Conservation (phyloP, 768 basidiomycete genomes). For the Termitomyces sp. region DNA sequence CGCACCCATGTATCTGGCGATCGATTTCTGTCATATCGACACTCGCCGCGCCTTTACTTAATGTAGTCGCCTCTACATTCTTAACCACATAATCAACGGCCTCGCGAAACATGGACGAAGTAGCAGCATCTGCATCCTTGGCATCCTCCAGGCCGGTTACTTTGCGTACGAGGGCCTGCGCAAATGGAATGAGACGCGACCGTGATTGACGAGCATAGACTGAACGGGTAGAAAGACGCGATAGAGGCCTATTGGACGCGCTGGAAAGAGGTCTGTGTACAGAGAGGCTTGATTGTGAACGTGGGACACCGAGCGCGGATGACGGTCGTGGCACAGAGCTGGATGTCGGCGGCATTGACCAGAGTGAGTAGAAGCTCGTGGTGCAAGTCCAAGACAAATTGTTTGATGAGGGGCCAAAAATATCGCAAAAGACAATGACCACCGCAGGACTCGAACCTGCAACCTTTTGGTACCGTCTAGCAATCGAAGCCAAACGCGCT, state of each 20-base stretch:
- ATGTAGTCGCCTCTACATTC: slow-evolving; percentile 49
- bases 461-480: slow-evolving; percentile 82
- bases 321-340: slow-evolving; percentile 27
- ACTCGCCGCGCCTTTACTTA: slow-evolving; percentile 50
- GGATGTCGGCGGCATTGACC: slow-evolving; percentile 19
- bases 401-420: no score
- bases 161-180: slow-evolving; percentile 47
- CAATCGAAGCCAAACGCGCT: slow-evolving; percentile 93
- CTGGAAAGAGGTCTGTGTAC: slow-evolving; percentile 23
- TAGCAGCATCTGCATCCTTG: slow-evolving; percentile 26
- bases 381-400: no score
- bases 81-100: slow-evolving; percentile 54
- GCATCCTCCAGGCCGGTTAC: slow-evolving; percentile 48
- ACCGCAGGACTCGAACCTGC: slow-evolving; percentile 97
- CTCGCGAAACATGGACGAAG: slow-evolving; percentile 31
- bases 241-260: slow-evolving; percentile 28
- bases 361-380: no score
- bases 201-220: slow-evolving; percentile 32
- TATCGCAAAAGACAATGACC: no score
- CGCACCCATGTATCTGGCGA: slow-evolving; percentile 55
- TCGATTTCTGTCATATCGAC: slow-evolving; percentile 52
- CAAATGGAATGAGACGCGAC: slow-evolving; percentile 48
- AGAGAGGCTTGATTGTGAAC: slow-evolving; percentile 16
- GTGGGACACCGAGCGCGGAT: slow-evolving; percentile 33
- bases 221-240: slow-evolving; percentile 36